Evolutionary conservation across 73 alveolate species (phyloP).

Genomic region (Durusdinium trenchii): DNA sequence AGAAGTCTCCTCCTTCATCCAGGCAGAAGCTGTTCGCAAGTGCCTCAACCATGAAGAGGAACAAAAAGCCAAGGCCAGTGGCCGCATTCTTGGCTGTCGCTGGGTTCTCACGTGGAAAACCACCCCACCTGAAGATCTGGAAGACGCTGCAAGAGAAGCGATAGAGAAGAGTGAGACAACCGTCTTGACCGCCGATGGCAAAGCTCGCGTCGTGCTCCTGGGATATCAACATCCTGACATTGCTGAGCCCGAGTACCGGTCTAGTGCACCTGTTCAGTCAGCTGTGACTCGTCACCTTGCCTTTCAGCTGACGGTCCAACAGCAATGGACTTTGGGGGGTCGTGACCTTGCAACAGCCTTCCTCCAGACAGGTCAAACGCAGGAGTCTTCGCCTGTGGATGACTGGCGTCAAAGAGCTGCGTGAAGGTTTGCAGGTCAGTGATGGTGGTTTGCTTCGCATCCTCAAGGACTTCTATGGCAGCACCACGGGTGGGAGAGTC

Average conservation of each 20-base stretch:
- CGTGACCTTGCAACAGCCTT: background rate
- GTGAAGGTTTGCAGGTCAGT: background rate
- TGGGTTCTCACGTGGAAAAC: conserved; percentile 8
- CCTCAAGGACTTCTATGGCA: background rate
- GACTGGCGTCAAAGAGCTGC: background rate
- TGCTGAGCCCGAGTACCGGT: background rate
- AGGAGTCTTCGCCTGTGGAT: background rate
- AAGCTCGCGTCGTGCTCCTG: background rate
- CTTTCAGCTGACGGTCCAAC: background rate
- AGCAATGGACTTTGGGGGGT: background rate
- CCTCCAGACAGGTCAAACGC: background rate
- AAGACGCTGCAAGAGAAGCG: background rate
- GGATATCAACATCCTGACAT: background rate
- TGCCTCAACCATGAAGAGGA: background rate
- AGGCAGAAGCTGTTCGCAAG: background rate
- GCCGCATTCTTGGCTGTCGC: background rate
- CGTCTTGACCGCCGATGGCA: background rate
- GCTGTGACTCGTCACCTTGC: background rate
- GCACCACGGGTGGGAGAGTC: too few species aligned
- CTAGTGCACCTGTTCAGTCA: background rate
- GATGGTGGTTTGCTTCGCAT: background rate
- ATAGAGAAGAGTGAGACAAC: background rate
- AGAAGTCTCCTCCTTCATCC: too few species aligned
- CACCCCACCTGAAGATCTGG: background rate
- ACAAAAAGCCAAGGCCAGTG: background rate